phyloP scores from a whole-genome alignment of 176 grass and related monocot species.

The Luzula sylvatica region DNA sequence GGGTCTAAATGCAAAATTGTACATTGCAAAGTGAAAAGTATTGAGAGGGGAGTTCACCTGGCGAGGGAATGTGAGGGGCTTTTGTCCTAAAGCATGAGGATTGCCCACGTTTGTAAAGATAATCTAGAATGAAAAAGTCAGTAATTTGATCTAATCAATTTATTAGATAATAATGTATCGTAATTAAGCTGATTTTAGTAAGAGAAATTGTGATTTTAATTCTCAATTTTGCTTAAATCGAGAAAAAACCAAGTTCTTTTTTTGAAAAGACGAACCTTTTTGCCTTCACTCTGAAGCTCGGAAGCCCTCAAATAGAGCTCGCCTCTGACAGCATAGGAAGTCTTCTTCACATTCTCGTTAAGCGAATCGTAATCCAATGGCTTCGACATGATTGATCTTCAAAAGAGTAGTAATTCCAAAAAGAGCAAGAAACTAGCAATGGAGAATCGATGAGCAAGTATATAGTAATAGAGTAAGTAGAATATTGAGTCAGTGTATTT shows the following conservation, averaged over 20 bases:
- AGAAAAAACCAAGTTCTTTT: background rate
- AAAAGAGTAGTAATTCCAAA: background rate
- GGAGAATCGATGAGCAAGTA: background rate
- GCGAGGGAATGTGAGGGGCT: slow-evolving; percentile 87
- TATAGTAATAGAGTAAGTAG: background rate
- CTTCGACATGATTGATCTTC: slow-evolving; percentile 42
- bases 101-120: slow-evolving; percentile 99
- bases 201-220: background rate
- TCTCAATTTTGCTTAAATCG: too few relatives aligned
- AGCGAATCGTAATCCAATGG: slow-evolving; percentile 81
- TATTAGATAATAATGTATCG: background rate
- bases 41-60: slow-evolving; percentile 29
- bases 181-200: slow-evolving; percentile 1
- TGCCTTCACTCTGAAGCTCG: slow-evolving; percentile 96
- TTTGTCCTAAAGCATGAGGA: slow-evolving; percentile 94
- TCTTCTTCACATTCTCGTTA: slow-evolving; percentile 96
- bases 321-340: slow-evolving; percentile 85
- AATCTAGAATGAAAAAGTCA: slow-evolving; percentile 48
- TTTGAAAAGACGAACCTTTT: slow-evolving; percentile 29
- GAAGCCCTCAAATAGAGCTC: slow-evolving; percentile 96
- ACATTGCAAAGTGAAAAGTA: background rate
- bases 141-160: background rate
- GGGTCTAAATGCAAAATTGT: background rate
- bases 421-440: background rate
- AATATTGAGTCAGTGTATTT: background rate